phyloP scores from a whole-genome alignment of 75 land plant species.

The Sequoia sempervirens region DNA sequence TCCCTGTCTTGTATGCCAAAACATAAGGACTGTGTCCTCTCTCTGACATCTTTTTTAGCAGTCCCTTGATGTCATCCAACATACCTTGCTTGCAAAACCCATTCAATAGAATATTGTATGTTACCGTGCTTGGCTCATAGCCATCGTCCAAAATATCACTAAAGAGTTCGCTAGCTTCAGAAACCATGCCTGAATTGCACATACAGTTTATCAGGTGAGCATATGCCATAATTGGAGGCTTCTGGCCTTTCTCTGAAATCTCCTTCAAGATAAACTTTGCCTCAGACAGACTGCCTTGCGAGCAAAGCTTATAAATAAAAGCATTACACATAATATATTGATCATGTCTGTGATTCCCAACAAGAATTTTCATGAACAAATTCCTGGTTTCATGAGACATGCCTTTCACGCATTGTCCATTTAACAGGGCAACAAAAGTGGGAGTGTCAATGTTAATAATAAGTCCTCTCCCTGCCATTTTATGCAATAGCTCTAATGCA shows the following conservation, averaged over 20 bases:
- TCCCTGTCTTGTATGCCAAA: conserved; percentile 23
- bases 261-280: conserved; percentile 5
- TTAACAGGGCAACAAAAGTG: conserved; percentile 14
- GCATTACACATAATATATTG: not conserved
- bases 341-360: not conserved
- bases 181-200: conserved; percentile 12
- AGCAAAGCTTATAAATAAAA: not conserved
- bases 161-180: conserved; percentile 13
- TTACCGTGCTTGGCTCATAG: conserved; percentile 10
- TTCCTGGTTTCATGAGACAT: not conserved
- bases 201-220: conserved; percentile 18
- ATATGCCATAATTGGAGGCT: conserved; percentile 12
- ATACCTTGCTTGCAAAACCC: conserved; percentile 35
- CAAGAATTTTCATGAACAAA: not conserved
- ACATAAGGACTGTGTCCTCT: conserved; percentile 25
- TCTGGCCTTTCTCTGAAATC: conserved; percentile 7
- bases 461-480: conserved; percentile 11
- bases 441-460: not conserved
- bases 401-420: conserved; percentile 7
- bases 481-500: conserved; percentile 5
- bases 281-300: conserved; percentile 9
- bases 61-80: conserved; percentile 25
- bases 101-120: conserved; percentile 28
- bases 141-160: conserved; percentile 7
- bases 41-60: conserved; percentile 36